These are phyloP conservation scores for Tetrahymena borealis DNA, from an alignment of 73 alveolate genomes.

Conservation along the genomic window DNA sequence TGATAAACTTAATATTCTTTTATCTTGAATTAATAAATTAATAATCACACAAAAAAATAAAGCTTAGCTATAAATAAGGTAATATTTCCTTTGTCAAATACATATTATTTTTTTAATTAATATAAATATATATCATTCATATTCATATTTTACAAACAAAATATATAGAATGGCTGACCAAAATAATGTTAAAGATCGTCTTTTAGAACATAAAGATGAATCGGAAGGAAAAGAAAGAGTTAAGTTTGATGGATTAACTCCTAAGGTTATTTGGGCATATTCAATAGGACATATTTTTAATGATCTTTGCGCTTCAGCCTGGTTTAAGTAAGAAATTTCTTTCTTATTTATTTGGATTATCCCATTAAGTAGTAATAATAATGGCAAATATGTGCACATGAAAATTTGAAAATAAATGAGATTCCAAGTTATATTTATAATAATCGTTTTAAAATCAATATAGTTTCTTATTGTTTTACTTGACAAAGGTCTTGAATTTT, in stretches of 20 bases:
- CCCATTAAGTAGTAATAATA: not conserved
- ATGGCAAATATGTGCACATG: not conserved
- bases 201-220: not conserved
- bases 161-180: too few species aligned
- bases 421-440: not conserved
- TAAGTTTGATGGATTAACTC: constrained; percentile 40
- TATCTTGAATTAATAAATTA: too few species aligned
- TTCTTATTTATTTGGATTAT: not conserved
- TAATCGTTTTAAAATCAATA: not conserved
- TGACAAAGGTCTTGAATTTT: constrained; percentile 8
- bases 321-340: constrained; percentile 40
- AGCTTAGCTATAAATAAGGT: too few species aligned
- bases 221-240: not conserved
- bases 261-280: constrained; percentile 42
- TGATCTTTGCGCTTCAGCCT: constrained; percentile 50
- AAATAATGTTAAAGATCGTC: not conserved
- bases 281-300: constrained; percentile 53
- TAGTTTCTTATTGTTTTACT: constrained; percentile 28
- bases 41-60: too few species aligned
- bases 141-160: too few species aligned
- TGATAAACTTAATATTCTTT: too few species aligned
- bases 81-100: too few species aligned
- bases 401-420: not conserved
- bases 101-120: too few species aligned
- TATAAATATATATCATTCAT: too few species aligned